phyloP scores from a whole-genome alignment of 2,329 filamentous ascomycete species.

The Fusarium pseudoanthophilum region DNA sequence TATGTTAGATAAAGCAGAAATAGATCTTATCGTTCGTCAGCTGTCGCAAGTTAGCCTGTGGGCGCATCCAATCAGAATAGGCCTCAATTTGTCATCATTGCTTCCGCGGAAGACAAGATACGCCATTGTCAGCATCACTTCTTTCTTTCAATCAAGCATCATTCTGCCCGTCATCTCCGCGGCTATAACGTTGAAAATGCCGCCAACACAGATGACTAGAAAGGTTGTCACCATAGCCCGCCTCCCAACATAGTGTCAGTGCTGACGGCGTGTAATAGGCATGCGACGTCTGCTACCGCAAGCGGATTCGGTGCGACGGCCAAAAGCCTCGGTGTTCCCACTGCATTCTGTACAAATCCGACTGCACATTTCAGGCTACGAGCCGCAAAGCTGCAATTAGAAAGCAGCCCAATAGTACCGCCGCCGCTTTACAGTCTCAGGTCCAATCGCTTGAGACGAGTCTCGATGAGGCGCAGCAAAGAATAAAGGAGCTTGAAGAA shows the following conservation, averaged over 20 bases:
- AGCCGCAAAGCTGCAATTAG: not conserved
- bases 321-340: conserved; percentile 22
- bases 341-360: not conserved
- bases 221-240: not conserved
- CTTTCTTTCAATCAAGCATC: too few relatives aligned
- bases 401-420: rapidly evolving
- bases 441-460: not conserved
- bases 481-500: not conserved
- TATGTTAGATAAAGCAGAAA: too few relatives aligned
- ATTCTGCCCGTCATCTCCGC: rapidly evolving
- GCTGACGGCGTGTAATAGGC: not conserved
- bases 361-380: conserved; percentile 2
- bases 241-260: rapidly evolving
- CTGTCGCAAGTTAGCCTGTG: rapidly evolving
- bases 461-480: not conserved
- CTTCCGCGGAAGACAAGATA: conserved; percentile 5
- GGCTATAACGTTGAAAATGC: not conserved
- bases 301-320: conserved; percentile 28
- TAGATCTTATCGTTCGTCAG: rapidly evolving
- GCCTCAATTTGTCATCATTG: not conserved
- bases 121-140: not conserved
- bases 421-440: not conserved
- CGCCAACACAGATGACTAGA: not conserved
- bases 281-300: conserved; percentile 31
- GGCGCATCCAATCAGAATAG: not conserved